Base-by-base conservation (phyloP, 805 yeast species). In the Cyberlindnera xylosilytica region DNA sequence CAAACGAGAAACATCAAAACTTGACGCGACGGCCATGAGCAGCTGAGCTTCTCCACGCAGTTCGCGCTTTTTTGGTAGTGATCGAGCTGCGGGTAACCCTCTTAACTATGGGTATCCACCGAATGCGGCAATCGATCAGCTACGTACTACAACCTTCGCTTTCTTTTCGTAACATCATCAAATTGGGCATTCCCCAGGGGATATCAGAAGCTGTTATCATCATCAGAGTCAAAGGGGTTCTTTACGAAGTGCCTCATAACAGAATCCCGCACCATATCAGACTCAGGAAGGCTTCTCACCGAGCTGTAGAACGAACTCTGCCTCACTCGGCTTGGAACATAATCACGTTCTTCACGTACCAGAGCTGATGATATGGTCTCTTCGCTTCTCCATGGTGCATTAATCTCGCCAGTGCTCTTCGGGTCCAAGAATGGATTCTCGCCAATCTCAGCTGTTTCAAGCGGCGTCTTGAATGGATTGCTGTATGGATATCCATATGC, bases 401-500 rank as follows among this genome's bases (percentile, higher is more conserved):
- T 12, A n/a, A n/a, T 12, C 15, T 12, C 16, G 16, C 16, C 13
- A n/a, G 30, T 27, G n/a, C n/a, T n/a, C n/a, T n/a, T n/a, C n/a
- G n/a, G n/a, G n/a, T n/a, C n/a, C n/a, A n/a, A n/a, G n/a, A n/a
- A n/a, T n/a, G n/a, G n/a, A n/a, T n/a, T n/a, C n/a, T n/a, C n/a
- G n/a, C n/a, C n/a, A n/a, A n/a, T n/a, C n/a, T n/a, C n/a, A n/a
- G n/a, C n/a, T n/a, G n/a, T n/a, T n/a, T n/a, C n/a, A n/a, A n/a
- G n/a, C n/a, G 45, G 45, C 12, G 45, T 28, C 10, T 30, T 16
- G 24, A 49, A 44, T 3, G 53, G 51, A 12, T 29, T 26, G 8
- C 46, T 41, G 22, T 46, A 42, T 6, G 60, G 58, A 34, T 51
- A 54, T 7, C 57, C 56, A 36, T 48, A 54, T 27, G 27, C 19